phyloP scores from a whole-genome alignment of 2,329 filamentous ascomycete species.

The Sporothrix curviconia region DNA sequence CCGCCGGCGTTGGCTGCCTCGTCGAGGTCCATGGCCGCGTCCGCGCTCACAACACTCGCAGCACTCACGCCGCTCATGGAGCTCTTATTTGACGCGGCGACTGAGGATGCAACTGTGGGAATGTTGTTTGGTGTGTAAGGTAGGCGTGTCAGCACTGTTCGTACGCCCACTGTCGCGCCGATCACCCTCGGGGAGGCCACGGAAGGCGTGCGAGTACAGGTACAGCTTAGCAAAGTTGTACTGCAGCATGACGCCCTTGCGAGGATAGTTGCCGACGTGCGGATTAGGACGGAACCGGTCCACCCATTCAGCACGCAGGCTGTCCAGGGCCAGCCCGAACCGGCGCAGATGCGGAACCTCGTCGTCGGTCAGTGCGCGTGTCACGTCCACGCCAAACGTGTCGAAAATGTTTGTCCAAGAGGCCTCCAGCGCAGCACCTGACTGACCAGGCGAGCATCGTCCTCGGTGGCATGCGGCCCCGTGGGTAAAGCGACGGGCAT shows the following conservation, averaged over 20 bases:
- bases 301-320: slow-evolving; percentile 21
- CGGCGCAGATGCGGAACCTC: slow-evolving; percentile 20
- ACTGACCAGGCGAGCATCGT: slow-evolving; percentile 18
- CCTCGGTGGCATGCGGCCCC: slow-evolving; percentile 14
- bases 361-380: slow-evolving; percentile 15
- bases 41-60: background rate
- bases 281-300: slow-evolving; percentile 22
- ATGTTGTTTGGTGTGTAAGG: background rate
- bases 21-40: slow-evolving; percentile 18
- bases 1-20: slow-evolving; percentile 25
- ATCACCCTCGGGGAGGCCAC: slow-evolving; percentile 18
- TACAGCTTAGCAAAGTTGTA: slow-evolving; percentile 31
- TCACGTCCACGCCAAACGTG: slow-evolving; percentile 8
- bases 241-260: slow-evolving; percentile 28
- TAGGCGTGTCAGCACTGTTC: background rate
- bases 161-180: background rate
- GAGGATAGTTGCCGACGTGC: slow-evolving; percentile 29
- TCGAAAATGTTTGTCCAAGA: slow-evolving; percentile 17
- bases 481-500: slow-evolving; percentile 5
- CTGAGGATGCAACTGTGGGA: background rate
- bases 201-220: slow-evolving; percentile 28
- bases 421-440: slow-evolving; percentile 19
- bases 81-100: too few relatives aligned
- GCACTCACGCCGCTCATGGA: too few relatives aligned
- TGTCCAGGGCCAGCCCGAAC: slow-evolving; percentile 22